These are phyloP conservation scores for Fusarium chaquense DNA, from an alignment of 2,329 filamentous ascomycete species.

Conservation along the genomic window DNA sequence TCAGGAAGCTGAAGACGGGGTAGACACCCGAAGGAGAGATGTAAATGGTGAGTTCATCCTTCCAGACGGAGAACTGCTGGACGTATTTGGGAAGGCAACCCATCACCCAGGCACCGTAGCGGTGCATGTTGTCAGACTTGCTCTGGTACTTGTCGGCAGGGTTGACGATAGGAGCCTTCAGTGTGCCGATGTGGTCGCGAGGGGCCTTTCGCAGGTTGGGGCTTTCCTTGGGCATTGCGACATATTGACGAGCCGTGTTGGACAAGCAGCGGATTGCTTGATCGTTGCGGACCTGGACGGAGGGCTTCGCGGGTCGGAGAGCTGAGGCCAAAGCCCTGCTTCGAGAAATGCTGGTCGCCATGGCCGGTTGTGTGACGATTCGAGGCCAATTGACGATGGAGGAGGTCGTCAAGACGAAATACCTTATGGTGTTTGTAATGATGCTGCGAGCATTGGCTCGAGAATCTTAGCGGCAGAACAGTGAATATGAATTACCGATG, in stretches of 20 bases:
- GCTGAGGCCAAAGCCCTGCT: constrained; percentile 67
- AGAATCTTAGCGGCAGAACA: constrained; percentile 42
- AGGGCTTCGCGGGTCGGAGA: constrained; percentile 64
- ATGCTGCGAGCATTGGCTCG: constrained; percentile 47
- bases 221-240: constrained; percentile 70
- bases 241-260: constrained; percentile 60
- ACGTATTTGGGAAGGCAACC: constrained; percentile 97
- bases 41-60: constrained; percentile 96
- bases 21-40: constrained; percentile 89
- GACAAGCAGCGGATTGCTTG: constrained; percentile 63
- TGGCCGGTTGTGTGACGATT: constrained; percentile 56
- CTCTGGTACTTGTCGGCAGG: constrained; percentile 92
- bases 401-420: constrained; percentile 46
- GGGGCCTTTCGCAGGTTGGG: constrained; percentile 76
- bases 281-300: constrained; percentile 56
- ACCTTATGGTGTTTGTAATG: constrained; percentile 50
- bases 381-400: constrained; percentile 60
- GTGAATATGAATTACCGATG: constrained; percentile 43
- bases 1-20: constrained; percentile 93
- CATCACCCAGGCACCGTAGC: constrained; percentile 96
- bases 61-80: constrained; percentile 99
- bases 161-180: constrained; percentile 86
- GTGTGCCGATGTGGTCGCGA: constrained; percentile 68
- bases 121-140: constrained; percentile 89
- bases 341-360: constrained; percentile 72